These are phyloP conservation scores for Poronia punctata DNA, from an alignment of 495 filamentous ascomycete species.

Conservation along the genomic window DNA sequence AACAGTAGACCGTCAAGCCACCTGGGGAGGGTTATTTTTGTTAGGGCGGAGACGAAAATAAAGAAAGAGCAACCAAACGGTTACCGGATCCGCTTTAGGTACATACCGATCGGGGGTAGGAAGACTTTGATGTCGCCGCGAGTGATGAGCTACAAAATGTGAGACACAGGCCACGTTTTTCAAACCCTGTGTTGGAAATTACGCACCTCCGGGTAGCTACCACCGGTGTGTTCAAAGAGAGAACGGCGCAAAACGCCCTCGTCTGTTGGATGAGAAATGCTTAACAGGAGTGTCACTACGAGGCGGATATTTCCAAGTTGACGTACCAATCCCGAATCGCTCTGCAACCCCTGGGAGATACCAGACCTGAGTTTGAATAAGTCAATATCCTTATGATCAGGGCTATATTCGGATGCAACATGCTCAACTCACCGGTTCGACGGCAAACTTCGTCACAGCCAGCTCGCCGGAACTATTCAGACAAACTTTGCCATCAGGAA, in stretches of 20 bases:
- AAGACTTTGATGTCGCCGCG: conserved; percentile 92
- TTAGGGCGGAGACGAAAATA: too few species aligned
- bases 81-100: too few species aligned
- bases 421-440: conserved; percentile 59
- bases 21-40: conserved; percentile 50
- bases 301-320: not conserved
- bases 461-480: conserved; percentile 77
- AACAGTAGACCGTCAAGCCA: conserved; percentile 93
- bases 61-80: too few species aligned
- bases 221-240: conserved; percentile 92
- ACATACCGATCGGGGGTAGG: conserved; percentile 75
- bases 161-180: conserved; percentile 17
- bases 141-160: conserved; percentile 63
- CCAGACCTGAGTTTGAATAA: conserved; percentile 55
- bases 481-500: conserved; percentile 87
- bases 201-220: conserved; percentile 70
- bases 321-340: conserved; percentile 78
- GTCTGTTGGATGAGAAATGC: conserved; percentile 39
- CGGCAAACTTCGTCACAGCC: conserved; percentile 92
- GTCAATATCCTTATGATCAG: too few species aligned
- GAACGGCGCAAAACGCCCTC: conserved; percentile 79
- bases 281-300: not conserved
- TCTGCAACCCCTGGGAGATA: conserved; percentile 93
- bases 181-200: not conserved
- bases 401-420: conserved; percentile 2